Evolutionary conservation across 2,329 filamentous ascomycete species (phyloP), one percentile per base, ranked within the genome.

Genomic region (Botrytis fabae): DNA sequence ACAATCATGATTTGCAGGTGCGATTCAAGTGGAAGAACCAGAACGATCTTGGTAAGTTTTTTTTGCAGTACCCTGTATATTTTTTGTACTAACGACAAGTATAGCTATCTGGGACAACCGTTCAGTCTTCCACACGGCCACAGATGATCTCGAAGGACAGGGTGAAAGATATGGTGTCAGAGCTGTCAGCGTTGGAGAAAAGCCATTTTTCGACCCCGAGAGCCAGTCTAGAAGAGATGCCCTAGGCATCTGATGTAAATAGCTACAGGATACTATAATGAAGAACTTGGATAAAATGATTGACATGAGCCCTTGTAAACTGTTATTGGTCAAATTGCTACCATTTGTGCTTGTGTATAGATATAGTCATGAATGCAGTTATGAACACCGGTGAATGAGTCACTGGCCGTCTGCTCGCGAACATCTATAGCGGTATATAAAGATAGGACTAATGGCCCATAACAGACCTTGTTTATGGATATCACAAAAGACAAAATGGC

Each of bases 1-100:
- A 88, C 78, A 88, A 89, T 77, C 87, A 89, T 76, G 86, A 88
- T 77, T 79, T 89, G 68, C 87, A 89, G 79, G 85, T 88, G n/a
- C 74, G 81, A 22, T 75, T 80, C 46, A 79, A 79, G 57, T 83
- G 81, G 82, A 77, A 79, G 79, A 78, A 80, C 69, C 40, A 74
- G 20, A 81, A 82, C 72, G 82, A 83, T 73, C 73, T 82, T 38
- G 71, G 71, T 73, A 18, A 73, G 71, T 69, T 38, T 25, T 35
- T 35, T 54, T 38, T 54, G 42, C 22, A 44, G 32, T 22, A n/a
- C 5, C 14, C 18, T 25, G 1, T 32, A 16, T 18, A 22, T 22
- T 6, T 44, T 22, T 6, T 20, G 28, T 44, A 35, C 46, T 51
- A 48, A 35, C 51, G n/a, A 38, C 18, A 42, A 69, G 61, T 9